Conservation (phyloP, 352 stramenopile genomes). For the Globisporangium abappressorium region DNA sequence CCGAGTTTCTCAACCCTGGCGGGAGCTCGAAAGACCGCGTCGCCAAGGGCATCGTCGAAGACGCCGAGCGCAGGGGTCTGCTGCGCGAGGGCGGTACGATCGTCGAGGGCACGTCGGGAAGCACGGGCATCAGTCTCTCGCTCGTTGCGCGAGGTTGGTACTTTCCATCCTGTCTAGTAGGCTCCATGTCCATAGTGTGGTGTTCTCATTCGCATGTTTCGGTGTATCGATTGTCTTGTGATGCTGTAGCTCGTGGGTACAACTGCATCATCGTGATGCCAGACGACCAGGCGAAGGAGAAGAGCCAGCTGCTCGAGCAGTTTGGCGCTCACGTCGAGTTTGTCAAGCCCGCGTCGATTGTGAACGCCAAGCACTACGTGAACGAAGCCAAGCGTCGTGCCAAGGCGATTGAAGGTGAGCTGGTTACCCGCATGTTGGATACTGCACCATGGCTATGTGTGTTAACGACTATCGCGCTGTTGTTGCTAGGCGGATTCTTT, state of each 20-base stretch:
- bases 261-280: constrained; percentile 96
- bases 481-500: constrained; percentile 87
- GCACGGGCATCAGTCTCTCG: constrained; percentile 96
- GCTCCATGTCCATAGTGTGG: not conserved
- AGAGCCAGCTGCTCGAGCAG: constrained; percentile 71
- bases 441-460: not conserved
- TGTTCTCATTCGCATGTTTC: not conserved
- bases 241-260: constrained; percentile 84
- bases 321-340: constrained; percentile 88
- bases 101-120: constrained; percentile 97
- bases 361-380: constrained; percentile 98
- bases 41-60: constrained; percentile 93
- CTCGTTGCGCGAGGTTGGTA: constrained; percentile 83
- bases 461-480: not conserved
- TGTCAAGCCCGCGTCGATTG: constrained; percentile 92
- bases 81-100: constrained; percentile 92
- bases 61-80: constrained; percentile 86
- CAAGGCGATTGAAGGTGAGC: constrained; percentile 67
- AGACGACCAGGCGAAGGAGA: constrained; percentile 96
- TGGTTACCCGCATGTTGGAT: too few species aligned
- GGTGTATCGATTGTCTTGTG: not conserved
- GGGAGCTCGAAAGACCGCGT: constrained; percentile 97
- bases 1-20: constrained; percentile 97
- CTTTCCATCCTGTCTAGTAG: not conserved
- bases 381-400: constrained; percentile 92